phyloP scores from a whole-genome alignment of 202 grass and related monocot genomes.

The Musa balbisiana region DNA sequence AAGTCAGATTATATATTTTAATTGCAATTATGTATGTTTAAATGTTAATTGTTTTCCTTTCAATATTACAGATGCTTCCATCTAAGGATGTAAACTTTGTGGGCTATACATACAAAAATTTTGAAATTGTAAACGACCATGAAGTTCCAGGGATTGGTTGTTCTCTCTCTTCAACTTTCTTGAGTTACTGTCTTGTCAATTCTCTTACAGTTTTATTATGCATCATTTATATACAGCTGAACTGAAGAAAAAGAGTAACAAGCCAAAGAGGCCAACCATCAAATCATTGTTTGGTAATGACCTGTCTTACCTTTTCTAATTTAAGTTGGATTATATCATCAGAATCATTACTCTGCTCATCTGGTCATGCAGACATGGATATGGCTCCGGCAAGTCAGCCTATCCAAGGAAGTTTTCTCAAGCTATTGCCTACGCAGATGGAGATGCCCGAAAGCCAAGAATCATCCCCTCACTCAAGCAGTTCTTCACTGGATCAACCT shows the following conservation, averaged over 20 bases:
- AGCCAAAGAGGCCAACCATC: slow-evolving; percentile 90
- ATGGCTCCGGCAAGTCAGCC: slow-evolving; percentile 48
- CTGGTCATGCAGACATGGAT: slow-evolving; percentile 35
- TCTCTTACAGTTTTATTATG: slow-evolving; percentile 16
- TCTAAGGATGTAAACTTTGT: slow-evolving; percentile 97
- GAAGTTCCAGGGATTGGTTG: slow-evolving; percentile 90
- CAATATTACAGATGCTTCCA: slow-evolving; percentile 80
- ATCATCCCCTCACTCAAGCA: slow-evolving; percentile 65
- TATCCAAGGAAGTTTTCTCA: slow-evolving; percentile 74
- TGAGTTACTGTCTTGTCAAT: background rate
- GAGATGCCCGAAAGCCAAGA: slow-evolving; percentile 50
- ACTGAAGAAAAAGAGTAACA: slow-evolving; percentile 82
- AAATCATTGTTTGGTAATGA: slow-evolving; percentile 92
- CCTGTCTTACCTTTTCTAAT: slow-evolving; percentile 1
- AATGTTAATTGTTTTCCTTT: background rate
- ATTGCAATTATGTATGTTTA: too few relatives aligned
- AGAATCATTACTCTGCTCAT: too few relatives aligned
- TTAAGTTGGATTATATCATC: background rate
- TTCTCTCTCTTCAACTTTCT: slow-evolving; percentile 10
- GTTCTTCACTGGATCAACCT: slow-evolving; percentile 70
- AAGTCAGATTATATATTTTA: slow-evolving; percentile 1
- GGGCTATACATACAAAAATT: slow-evolving; percentile 98
- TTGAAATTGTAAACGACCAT: slow-evolving; percentile 93
- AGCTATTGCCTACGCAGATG: slow-evolving; percentile 68
- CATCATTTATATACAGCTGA: slow-evolving; percentile 51